phyloP scores from a whole-genome alignment of 768 basidiomycete species.

The Psilocybe subaeruginosa region DNA sequence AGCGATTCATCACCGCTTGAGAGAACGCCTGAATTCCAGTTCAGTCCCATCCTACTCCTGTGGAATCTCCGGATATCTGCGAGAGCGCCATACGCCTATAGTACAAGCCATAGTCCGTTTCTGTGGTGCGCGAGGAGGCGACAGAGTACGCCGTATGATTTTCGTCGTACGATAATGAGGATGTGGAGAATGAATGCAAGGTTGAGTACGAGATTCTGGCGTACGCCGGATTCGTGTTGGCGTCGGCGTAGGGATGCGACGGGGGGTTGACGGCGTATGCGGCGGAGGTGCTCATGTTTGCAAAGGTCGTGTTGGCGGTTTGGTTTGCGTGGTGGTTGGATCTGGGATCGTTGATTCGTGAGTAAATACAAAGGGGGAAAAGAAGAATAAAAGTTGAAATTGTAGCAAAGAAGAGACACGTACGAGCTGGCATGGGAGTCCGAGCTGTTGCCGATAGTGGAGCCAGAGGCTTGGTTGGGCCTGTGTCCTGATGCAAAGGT shows the following conservation, averaged over 20 bases:
- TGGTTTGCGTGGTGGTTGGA: slow-evolving; percentile 2
- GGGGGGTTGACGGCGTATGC: slow-evolving; percentile 19
- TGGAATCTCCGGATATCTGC: too few species aligned
- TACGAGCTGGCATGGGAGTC: slow-evolving; percentile 19
- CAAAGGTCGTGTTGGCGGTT: slow-evolving; percentile 15
- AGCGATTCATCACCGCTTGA: too few species aligned
- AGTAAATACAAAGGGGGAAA: slow-evolving; percentile 1
- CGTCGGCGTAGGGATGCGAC: neutral
- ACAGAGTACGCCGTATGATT: too few species aligned
- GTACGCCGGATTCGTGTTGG: neutral
- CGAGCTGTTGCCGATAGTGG: slow-evolving; percentile 16
- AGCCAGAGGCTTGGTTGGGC: slow-evolving; percentile 18
- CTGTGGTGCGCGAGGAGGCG: too few species aligned
- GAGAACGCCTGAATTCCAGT: too few species aligned
- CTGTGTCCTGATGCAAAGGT: slow-evolving; percentile 11
- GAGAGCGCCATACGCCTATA: too few species aligned
- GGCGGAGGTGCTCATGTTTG: slow-evolving; percentile 15
- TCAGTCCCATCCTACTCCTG: too few species aligned
- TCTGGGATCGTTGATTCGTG: neutral
- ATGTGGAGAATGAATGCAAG: neutral
- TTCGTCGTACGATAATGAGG: too few species aligned
- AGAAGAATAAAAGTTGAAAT: neutral
- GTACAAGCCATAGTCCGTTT: too few species aligned
- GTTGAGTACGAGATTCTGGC: slow-evolving; percentile 1
- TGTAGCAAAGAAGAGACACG: neutral